Conservation (phyloP, 768 basidiomycete species). For the Leccinum truebloodii region DNA sequence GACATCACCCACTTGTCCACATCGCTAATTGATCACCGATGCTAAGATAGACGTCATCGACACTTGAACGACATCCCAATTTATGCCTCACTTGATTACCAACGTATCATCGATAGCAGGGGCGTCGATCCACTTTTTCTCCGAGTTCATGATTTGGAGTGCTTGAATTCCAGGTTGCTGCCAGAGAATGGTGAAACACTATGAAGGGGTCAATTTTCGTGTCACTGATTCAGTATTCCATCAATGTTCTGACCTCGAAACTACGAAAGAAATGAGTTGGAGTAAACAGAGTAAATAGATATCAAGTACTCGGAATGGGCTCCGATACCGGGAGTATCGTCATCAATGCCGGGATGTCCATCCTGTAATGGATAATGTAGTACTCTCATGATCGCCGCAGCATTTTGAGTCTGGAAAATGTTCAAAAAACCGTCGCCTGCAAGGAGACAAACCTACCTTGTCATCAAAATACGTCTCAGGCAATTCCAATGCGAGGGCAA, state of each 20-base stretch:
- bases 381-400: no score
- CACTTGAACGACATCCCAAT: conserved; percentile 16
- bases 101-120: conserved; percentile 76
- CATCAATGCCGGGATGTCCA: conserved; percentile 48
- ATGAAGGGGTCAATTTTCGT: neutral
- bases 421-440: no score
- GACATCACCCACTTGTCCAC: conserved; percentile 71
- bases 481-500: no score
- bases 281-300: neutral
- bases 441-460: no score
- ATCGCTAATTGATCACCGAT: conserved; percentile 87
- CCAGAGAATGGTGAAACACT: conserved; percentile 90
- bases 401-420: no score
- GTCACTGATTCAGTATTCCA: neutral
- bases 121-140: conserved; percentile 81
- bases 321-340: conserved; percentile 78
- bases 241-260: conserved; percentile 38
- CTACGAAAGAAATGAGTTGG: conserved; percentile 25
- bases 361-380: conserved; percentile 45
- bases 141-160: conserved; percentile 78
- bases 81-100: conserved; percentile 71
- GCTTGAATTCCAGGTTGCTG: conserved; percentile 73
- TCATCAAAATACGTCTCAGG: no score
- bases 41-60: conserved; percentile 39
- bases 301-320: conserved; percentile 66